Percentiles rank a stretch among this genome's conserved stretches.
Evolutionary conservation across 495 filamentous ascomycete genomes (phyloP).

Genomic region (Penicillium simplicissimum): DNA sequence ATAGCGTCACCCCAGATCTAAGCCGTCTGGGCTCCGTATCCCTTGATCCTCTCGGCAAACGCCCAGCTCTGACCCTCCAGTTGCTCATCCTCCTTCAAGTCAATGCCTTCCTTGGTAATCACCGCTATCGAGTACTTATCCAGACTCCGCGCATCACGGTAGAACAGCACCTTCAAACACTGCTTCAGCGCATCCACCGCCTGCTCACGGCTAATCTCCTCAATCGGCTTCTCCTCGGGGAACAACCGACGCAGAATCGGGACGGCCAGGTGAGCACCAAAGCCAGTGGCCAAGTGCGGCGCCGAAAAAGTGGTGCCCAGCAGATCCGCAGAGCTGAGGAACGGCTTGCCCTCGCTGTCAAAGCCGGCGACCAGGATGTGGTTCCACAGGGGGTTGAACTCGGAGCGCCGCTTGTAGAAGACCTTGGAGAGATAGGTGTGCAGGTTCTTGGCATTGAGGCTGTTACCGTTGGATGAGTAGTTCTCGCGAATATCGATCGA

Average conservation of each 20-base stretch:
- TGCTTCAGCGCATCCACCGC: constrained; percentile 80
- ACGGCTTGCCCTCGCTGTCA: constrained; percentile 76
- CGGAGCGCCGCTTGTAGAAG: constrained; percentile 87
- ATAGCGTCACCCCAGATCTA: constrained; percentile 29
- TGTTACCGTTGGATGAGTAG: constrained; percentile 62
- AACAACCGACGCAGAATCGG: constrained; percentile 82
- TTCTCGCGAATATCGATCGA: constrained; percentile 86
- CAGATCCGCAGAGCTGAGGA: constrained; percentile 86
- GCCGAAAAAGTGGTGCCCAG: constrained; percentile 87
- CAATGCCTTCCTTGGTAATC: constrained; percentile 77
- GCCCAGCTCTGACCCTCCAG: constrained; percentile 90
- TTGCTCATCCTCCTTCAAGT: constrained; percentile 77
- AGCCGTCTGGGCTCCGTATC: constrained; percentile 69
- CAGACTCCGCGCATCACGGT: constrained; percentile 89
- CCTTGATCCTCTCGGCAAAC: constrained; percentile 84
- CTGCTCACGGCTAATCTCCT: constrained; percentile 69
- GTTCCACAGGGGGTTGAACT: constrained; percentile 99
- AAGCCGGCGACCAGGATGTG: constrained; percentile 85
- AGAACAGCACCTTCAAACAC: constrained; percentile 98
- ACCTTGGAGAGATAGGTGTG: constrained; percentile 95
- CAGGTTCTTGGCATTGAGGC: constrained; percentile 85
- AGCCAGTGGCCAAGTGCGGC: constrained; percentile 89
- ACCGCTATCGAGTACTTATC: constrained; percentile 90
- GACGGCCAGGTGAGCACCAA: constrained; percentile 88
- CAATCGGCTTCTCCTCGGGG: constrained; percentile 75